Base-by-base conservation (phyloP, 2,329 filamentous ascomycete genomes). In the Pseudogymnoascus sp. region DNA sequence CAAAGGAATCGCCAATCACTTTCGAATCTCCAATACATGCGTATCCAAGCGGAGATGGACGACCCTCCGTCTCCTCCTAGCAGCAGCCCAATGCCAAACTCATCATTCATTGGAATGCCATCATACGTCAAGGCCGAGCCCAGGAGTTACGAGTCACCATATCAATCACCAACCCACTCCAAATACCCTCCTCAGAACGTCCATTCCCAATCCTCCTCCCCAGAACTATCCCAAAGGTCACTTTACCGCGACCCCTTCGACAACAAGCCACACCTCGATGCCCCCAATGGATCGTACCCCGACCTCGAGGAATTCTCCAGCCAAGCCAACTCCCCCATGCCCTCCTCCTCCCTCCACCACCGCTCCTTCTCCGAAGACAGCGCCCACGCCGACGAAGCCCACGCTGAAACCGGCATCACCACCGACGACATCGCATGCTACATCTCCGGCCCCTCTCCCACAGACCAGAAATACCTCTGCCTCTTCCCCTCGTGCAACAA, bases 401-500 rank as follows among this genome's bases (percentile, higher is more conserved):
- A 84, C 72, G 86, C 82, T 63, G 87, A 92, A 68, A 97, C 93
- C 0, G 93, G 93, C 26, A 88, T 97, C 64, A 93, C 89, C 0
- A 79, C 88, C 47, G 93, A 97, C 69, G 91, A 97, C 68, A 93
- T 93, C 68, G 83, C 86, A 4, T 82, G 84, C 60, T 91, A 82
- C 75, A 93, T 93, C 69, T 81, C 83, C 60, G 88, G 88, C 1
- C 89, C 89, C 0, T 88, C 91, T 69, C 79, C 85, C 2, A 73
- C 75, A n/a, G 89, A 92, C 69, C 87, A 87, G 69, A 92, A 91
- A 75, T 95, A 89, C 88, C 80, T 86, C 5, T 95, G 90, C 73
- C 76, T 85, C n/a, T 93, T 78, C 69, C 79, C 91, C 7, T 87
- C 86, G 29, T 99, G 95, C 76, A 84, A 87, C 69, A 96, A 96